Conservation (phyloP, 2,329 filamentous ascomycete genomes). For the Thelonectria blattea region DNA sequence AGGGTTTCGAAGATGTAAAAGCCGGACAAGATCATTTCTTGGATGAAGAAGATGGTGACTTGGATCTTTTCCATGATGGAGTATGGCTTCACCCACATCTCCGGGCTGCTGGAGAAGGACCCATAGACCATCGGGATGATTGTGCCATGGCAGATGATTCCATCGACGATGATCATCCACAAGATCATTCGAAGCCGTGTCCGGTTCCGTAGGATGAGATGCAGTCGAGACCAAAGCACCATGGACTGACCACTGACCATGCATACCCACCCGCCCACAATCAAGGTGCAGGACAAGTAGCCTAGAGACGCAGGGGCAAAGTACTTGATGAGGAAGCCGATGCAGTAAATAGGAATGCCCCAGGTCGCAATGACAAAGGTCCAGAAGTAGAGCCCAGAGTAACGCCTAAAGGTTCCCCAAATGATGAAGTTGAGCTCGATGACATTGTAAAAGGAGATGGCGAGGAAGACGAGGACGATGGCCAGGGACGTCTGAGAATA, state of each 20-base stretch:
- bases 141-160: constrained; percentile 57
- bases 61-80: constrained; percentile 60
- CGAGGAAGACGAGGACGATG: constrained; percentile 33
- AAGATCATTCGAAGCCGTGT: constrained; percentile 56
- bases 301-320: constrained; percentile 13
- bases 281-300: constrained; percentile 36
- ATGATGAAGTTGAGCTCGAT: constrained; percentile 44
- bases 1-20: constrained; percentile 60
- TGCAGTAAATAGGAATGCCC: constrained; percentile 46
- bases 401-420: constrained; percentile 41
- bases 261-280: constrained; percentile 42
- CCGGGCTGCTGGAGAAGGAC: constrained; percentile 44
- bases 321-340: constrained; percentile 54
- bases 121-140: constrained; percentile 63
- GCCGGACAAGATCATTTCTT: constrained; percentile 60
- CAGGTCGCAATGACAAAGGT: constrained; percentile 42
- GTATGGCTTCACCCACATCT: constrained; percentile 41
- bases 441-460: constrained; percentile 42
- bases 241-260: constrained; percentile 68
- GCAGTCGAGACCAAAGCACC: constrained; percentile 67
- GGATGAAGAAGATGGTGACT: constrained; percentile 60
- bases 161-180: constrained; percentile 63
- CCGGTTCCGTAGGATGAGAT: constrained; percentile 61
- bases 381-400: constrained; percentile 46
- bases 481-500: background rate